These are phyloP conservation scores for Arthrobotrys pseudoclavata DNA, from an alignment of 2,329 filamentous ascomycete genomes.

Conservation along the genomic window DNA sequence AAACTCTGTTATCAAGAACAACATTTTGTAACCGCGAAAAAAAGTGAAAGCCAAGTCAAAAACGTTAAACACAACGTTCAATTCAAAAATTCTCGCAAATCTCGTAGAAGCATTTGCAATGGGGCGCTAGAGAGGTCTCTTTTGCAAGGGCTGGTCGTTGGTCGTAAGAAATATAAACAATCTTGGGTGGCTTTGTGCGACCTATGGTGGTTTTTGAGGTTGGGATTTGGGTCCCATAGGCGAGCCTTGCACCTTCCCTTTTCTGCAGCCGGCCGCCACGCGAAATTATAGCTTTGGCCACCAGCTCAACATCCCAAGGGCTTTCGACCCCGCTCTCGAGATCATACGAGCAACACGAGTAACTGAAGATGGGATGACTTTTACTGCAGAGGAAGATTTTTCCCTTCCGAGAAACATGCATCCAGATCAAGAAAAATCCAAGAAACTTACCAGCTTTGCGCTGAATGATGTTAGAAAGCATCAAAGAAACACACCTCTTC, in stretches of 20 bases:
- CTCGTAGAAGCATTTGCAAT: constrained; percentile 28
- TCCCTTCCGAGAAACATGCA: constrained; percentile 1
- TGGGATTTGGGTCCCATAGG: constrained; percentile 49
- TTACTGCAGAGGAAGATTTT: background rate
- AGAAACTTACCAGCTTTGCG: constrained; percentile 55
- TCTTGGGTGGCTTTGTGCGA: constrained; percentile 53
- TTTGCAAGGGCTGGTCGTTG: constrained; percentile 1
- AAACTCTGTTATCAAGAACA: constrained; percentile 58
- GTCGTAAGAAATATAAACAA: constrained; percentile 43
- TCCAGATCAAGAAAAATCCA: background rate
- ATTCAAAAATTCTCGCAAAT: background rate
- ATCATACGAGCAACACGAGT: constrained; percentile 43
- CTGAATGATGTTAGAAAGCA: constrained; percentile 57
- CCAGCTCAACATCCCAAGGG: constrained; percentile 25
- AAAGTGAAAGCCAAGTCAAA: background rate
- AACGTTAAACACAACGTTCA: constrained; percentile 28
- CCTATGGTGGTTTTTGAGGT: constrained; percentile 19
- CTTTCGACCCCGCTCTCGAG: constrained; percentile 46
- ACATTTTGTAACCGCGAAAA: constrained; percentile 28
- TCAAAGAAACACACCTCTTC: constrained; percentile 57
- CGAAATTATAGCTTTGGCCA: constrained; percentile 46
- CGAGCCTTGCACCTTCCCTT: constrained; percentile 59
- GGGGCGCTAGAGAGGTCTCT: constrained; percentile 1
- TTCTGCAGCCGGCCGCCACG: constrained; percentile 52
- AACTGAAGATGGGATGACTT: constrained; percentile 16